Evolutionary conservation across 2,329 filamentous ascomycete genomes (phyloP).

Genomic region (Trichoderma sp.): DNA sequence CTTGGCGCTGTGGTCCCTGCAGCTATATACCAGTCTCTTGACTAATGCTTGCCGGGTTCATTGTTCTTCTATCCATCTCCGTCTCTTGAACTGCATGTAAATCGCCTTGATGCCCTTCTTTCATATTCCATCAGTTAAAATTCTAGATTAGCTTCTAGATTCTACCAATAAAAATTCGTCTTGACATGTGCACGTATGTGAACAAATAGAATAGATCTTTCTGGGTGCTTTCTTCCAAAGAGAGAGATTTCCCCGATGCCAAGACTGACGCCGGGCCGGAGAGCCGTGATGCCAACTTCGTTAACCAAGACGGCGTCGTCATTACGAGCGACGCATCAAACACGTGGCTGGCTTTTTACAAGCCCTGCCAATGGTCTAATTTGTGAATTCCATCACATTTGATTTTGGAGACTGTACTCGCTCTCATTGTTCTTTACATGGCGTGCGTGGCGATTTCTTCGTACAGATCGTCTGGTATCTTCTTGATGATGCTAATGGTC

Average conservation of each 20-base stretch:
- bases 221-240: background rate
- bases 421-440: conserved; percentile 46
- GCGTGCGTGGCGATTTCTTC: conserved; percentile 87
- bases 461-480: conserved; percentile 89
- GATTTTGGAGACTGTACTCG: background rate
- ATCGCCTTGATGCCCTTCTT: background rate
- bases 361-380: background rate
- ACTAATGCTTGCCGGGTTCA: background rate
- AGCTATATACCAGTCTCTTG: background rate
- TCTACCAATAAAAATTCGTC: background rate
- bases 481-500: conserved; percentile 82
- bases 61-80: background rate
- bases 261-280: background rate
- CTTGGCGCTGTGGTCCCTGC: background rate
- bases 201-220: background rate
- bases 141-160: background rate
- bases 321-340: background rate
- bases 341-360: background rate
- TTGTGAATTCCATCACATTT: background rate
- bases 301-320: background rate
- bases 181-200: background rate
- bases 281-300: background rate
- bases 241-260: background rate
- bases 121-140: background rate
- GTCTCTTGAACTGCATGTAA: background rate